Conservation (phyloP, 768 basidiomycete genomes). For the Mycena alexandri region DNA sequence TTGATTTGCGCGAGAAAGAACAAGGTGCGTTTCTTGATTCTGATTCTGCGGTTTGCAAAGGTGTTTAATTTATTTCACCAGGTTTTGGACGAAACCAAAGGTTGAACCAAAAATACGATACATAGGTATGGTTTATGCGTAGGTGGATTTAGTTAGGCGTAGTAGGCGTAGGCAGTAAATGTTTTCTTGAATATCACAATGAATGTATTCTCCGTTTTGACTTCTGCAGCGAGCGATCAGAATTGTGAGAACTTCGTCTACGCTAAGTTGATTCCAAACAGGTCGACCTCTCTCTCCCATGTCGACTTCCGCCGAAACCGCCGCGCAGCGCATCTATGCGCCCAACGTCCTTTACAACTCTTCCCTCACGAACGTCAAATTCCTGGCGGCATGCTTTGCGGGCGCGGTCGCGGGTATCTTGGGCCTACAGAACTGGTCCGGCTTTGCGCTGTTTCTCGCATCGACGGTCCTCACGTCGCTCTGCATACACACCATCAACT, state of each 20-base stretch:
- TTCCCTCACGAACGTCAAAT: constrained; percentile 76
- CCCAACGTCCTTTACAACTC: constrained; percentile 78
- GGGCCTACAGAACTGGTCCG: constrained; percentile 86
- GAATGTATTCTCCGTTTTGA: no score
- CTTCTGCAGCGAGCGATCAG: no score
- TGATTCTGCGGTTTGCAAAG: not conserved
- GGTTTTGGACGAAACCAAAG: no score
- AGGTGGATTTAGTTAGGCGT: no score
- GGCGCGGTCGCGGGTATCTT: constrained; percentile 92
- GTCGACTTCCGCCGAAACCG: constrained; percentile 62
- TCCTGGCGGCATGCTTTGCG: constrained; percentile 85
- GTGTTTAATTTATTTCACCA: no score
- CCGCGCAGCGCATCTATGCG: constrained; percentile 72
- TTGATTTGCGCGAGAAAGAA: not conserved
- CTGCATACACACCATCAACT: constrained; percentile 78
- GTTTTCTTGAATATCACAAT: no score
- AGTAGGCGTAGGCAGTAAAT: no score
- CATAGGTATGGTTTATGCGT: no score
- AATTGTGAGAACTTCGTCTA: not conserved
- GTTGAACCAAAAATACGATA: no score
- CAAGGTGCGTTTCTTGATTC: constrained; percentile 2
- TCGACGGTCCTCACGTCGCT: constrained; percentile 77
- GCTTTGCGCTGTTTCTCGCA: constrained; percentile 82
- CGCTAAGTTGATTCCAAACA: not conserved
- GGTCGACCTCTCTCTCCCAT: constrained; percentile 42